These are phyloP conservation scores for Wickerhamiella alocasiicola DNA, from an alignment of 805 yeast species.

Conservation along the genomic window DNA sequence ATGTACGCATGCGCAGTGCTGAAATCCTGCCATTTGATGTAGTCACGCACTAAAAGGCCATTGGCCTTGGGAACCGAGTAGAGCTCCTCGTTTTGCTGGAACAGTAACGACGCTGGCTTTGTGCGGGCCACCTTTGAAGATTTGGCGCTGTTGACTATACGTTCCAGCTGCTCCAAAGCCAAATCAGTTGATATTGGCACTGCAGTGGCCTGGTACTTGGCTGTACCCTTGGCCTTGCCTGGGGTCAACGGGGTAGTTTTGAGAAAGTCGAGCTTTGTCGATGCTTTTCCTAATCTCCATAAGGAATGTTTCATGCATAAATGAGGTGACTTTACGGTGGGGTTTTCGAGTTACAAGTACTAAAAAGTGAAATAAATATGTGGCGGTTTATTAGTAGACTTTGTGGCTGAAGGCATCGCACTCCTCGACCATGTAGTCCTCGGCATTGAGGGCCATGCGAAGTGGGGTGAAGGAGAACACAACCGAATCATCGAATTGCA, in stretches of 20 bases:
- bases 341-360: too few species aligned
- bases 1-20: conserved; percentile 18
- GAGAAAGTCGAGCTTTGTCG: too few species aligned
- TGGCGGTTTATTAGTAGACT: too few species aligned
- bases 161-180: background rate
- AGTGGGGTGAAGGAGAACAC: conserved; percentile 28
- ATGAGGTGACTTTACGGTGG: too few species aligned
- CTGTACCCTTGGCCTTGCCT: too few species aligned
- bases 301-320: too few species aligned
- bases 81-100: conserved; percentile 2
- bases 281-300: too few species aligned
- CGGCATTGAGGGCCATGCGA: conserved; percentile 26
- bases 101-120: background rate
- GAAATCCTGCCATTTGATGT: conserved; percentile 18
- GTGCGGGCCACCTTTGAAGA: background rate
- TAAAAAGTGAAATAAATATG: too few species aligned
- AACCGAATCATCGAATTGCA: conserved; percentile 28
- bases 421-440: conserved; percentile 26
- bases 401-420: conserved; percentile 29
- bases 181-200: background rate
- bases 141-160: background rate
- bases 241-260: too few species aligned
- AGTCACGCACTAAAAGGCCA: conserved; percentile 11
- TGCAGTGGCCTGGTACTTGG: background rate
- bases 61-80: conserved; percentile 2